These are phyloP conservation scores for Leishmania lainsoni DNA, from an alignment of 208 protist species.

Conservation along the genomic window DNA sequence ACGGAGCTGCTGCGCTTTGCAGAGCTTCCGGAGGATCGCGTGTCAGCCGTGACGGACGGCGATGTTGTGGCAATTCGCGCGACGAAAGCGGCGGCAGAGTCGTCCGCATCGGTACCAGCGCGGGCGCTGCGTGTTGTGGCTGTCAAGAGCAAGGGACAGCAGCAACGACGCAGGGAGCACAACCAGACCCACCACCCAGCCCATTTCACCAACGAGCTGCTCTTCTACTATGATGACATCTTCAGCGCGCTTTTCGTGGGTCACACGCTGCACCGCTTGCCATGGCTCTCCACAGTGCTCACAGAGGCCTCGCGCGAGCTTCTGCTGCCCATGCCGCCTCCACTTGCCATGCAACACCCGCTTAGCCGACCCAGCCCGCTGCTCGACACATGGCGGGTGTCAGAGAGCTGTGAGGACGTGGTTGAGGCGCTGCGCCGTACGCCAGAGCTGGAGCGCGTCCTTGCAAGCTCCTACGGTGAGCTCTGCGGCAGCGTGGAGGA, in stretches of 20 bases:
- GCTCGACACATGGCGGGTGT: constrained; percentile 54
- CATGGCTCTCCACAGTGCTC: constrained; percentile 66
- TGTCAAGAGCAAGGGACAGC: constrained; percentile 24
- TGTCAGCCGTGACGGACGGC: constrained; percentile 38
- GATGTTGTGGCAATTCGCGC: constrained; percentile 38
- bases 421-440: constrained; percentile 39
- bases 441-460: constrained; percentile 58
- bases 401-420: constrained; percentile 35
- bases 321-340: constrained; percentile 47
- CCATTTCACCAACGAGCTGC: constrained; percentile 58
- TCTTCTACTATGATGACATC: constrained; percentile 68
- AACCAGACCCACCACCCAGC: constrained; percentile 35
- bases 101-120: not conserved
- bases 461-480: constrained; percentile 61
- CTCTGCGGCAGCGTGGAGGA: constrained; percentile 60
- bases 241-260: constrained; percentile 63
- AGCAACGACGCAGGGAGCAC: constrained; percentile 34
- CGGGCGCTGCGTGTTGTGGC: constrained; percentile 29
- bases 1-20: constrained; percentile 30
- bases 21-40: constrained; percentile 22
- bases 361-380: constrained; percentile 24
- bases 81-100: not conserved
- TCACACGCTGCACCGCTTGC: constrained; percentile 42
- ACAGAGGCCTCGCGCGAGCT: constrained; percentile 35
- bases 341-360: constrained; percentile 32